These are phyloP conservation scores for Nigrospora oryzae DNA, from an alignment of 2,329 filamentous ascomycete genomes.

Conservation along the genomic window DNA sequence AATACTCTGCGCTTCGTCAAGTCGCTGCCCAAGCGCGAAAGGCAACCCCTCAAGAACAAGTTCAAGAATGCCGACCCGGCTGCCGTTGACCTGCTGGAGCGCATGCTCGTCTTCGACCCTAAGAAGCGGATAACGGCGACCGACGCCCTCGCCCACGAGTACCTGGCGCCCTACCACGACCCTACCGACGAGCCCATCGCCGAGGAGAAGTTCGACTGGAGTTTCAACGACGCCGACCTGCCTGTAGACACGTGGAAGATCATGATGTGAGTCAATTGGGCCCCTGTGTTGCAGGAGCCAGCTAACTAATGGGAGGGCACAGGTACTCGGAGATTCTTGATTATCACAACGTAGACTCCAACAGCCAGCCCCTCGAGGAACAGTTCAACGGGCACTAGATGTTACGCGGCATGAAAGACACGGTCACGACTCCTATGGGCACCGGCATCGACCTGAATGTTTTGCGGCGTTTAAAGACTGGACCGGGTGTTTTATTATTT, in stretches of 20 bases:
- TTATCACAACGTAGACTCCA: constrained; percentile 84
- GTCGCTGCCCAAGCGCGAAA: constrained; percentile 88
- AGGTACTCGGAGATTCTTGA: constrained; percentile 99
- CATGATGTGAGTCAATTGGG: constrained; percentile 77
- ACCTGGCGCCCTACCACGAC: constrained; percentile 94
- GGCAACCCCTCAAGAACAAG: constrained; percentile 77
- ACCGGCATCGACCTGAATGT: constrained; percentile 25
- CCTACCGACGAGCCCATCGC: constrained; percentile 92
- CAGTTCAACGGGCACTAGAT: constrained; percentile 26
- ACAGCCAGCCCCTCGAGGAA: constrained; percentile 26
- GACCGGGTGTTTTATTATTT: background rate
- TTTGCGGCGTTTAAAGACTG: constrained; percentile 7
- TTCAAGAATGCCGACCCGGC: constrained; percentile 88
- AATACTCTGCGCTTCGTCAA: constrained; percentile 97
- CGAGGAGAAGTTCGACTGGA: constrained; percentile 99
- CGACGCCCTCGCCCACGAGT: constrained; percentile 82
- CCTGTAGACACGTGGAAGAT: constrained; percentile 99
- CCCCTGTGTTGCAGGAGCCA: background rate
- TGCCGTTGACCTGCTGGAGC: constrained; percentile 91
- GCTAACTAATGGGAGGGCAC: constrained; percentile 17
- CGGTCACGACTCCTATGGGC: constrained; percentile 25
- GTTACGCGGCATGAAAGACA: background rate
- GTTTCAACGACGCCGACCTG: constrained; percentile 95
- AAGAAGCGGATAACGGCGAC: constrained; percentile 86
- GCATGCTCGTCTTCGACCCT: constrained; percentile 98